phyloP scores from a whole-genome alignment of 306 rosid species.

The Pterocarpus macrocarpus region DNA sequence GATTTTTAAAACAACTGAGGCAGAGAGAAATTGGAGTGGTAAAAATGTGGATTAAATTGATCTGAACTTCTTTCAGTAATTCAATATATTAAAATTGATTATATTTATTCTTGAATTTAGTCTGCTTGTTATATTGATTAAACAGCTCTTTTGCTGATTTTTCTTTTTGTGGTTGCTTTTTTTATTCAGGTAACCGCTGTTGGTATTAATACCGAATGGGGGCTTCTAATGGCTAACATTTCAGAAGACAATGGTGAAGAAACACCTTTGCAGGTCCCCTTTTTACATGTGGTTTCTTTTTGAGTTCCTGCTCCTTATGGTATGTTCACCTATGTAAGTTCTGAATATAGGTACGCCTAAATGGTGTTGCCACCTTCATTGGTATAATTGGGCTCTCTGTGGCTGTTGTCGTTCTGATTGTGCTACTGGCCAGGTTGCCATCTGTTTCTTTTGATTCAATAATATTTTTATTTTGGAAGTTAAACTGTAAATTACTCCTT shows the following conservation, averaged over 20 bases:
- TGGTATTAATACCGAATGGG: constrained; percentile 95
- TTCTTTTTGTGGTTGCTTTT: constrained; percentile 16
- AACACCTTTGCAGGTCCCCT: constrained; percentile 92
- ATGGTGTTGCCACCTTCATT: constrained; percentile 91
- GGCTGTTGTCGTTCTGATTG: constrained; percentile 71
- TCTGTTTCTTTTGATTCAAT: constrained; percentile 20
- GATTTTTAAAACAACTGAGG: constrained; percentile 20
- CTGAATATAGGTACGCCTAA: constrained; percentile 78
- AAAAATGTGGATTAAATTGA: constrained; percentile 2
- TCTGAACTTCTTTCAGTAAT: constrained; percentile 9
- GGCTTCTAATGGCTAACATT: constrained; percentile 94
- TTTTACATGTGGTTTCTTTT: not conserved
- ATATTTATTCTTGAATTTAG: constrained; percentile 6
- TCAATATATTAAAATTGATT: constrained; percentile 33
- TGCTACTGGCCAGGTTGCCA: constrained; percentile 76
- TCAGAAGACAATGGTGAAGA: constrained; percentile 94
- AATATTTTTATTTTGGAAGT: not conserved
- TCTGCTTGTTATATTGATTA: constrained; percentile 23
- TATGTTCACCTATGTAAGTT: constrained; percentile 33
- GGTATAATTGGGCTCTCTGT: constrained; percentile 88
- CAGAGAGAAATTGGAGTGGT: constrained; percentile 18
- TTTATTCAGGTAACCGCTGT: constrained; percentile 78
- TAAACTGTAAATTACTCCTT: constrained; percentile 2
- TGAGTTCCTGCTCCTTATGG: not conserved
- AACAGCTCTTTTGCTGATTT: constrained; percentile 9